Evolutionary conservation across 2,329 filamentous ascomycete genomes (phyloP).

Genomic region (Aspergillus transmontanensis): DNA sequence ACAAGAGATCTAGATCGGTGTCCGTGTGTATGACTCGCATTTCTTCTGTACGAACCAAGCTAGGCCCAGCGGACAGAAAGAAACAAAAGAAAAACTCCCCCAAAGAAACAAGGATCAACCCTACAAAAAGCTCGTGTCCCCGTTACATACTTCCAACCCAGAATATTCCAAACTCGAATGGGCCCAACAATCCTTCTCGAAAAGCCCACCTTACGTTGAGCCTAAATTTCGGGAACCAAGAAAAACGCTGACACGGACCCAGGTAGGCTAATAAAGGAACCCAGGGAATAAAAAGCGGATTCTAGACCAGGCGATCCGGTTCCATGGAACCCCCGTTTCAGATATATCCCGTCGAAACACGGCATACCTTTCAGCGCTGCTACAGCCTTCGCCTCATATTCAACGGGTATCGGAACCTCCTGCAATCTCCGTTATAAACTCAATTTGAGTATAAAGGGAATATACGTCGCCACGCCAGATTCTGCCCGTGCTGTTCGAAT

Average conservation of each 20-base stretch:
- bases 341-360: conserved; percentile 2
- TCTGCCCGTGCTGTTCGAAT: background rate
- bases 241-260: background rate
- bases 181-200: background rate
- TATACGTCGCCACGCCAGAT: background rate
- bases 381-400: background rate
- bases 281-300: background rate
- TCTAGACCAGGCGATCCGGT: conserved; percentile 1
- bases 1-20: background rate
- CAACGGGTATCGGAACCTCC: background rate
- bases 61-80: background rate
- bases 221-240: background rate
- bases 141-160: background rate
- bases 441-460: background rate
- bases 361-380: background rate
- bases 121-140: background rate
- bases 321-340: conserved; percentile 1
- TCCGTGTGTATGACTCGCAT: background rate
- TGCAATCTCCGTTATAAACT: background rate
- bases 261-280: background rate
- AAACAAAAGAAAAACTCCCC: background rate
- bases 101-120: background rate
- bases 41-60: background rate
- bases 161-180: background rate
- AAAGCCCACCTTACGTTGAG: background rate